Evolutionary conservation across 2,329 filamentous ascomycete genomes (phyloP), one percentile per base, ranked within the genome.

Genomic region (Bipolaris cookei): DNA sequence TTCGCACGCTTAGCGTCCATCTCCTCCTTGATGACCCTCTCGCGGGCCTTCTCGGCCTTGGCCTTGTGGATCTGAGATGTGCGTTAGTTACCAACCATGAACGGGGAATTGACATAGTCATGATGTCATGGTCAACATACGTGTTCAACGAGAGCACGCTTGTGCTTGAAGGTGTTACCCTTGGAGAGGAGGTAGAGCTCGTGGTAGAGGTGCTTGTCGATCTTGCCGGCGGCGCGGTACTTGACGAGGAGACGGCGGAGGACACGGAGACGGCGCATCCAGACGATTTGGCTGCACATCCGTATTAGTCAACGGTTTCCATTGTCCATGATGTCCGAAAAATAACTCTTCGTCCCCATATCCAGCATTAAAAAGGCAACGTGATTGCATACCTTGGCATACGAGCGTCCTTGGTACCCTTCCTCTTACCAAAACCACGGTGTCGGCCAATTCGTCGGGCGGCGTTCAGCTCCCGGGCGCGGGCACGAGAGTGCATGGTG

Each of bases 121-220:
- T 77, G 70, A 76, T 75, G 70, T 75, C 71, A 75, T 74, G 61
- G 62, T 56, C 56, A 54, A 92, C 95, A 79, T 96, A 99, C 95
- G 87, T 99, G 95, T 89, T 99, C 95, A 81, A 99, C 92, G 77
- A 99, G 90, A 79, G 93, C 95, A 84, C 95, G 90, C 93, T 98
- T 99, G 92, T 99, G 95, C 93, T 99, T 99, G 91, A 99, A 99
- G 82, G 95, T 94, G 90, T 99, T 99, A 96, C 95, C 96, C 93
- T 99, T 99, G 90, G 91, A 95, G 81, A 96, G 86, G 84, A 97
- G 95, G 89, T 99, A 99, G 74, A 99, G 92, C 86, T 98, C 93
- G 89, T 99, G 95, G 89, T 99, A 99, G 65, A 99, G 92, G 88
- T 99, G 95, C 90, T 99, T 99, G 87, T 99, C 95, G 82, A 99